Base-by-base conservation (phyloP, 78 protist genomes). In the Planoprotostelium fungivorum region DNA sequence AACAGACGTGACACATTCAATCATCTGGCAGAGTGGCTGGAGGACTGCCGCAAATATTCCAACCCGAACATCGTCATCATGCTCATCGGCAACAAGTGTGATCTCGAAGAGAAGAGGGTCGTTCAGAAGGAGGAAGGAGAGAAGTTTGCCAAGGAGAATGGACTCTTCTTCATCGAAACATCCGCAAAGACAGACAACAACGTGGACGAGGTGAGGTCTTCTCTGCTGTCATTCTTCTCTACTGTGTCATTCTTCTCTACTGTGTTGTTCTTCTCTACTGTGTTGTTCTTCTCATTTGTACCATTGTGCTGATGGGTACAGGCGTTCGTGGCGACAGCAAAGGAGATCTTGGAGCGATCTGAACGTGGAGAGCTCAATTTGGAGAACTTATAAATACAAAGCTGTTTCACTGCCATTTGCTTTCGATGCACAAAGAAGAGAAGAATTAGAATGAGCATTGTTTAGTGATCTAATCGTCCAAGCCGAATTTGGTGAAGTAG, bases 1-100 rank as follows among this genome's bases (percentile, higher is more conserved):
- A 5, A 0, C 98, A 89, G 98, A 0, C 94, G 99, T 36, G 99
- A 98, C 84, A 97, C 99, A 28, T 99, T 98, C 94, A 90, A 96
- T 89, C 97, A 98, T 87, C 93, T 99, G 25, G 84, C 97, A 29
- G 88, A 93, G 34, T 98, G 99, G 99, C 89, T 96, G 31, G 90
- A 90, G 83, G 98, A 97, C 85, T 96, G 98, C n/a, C 5, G 83
- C 29, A 87, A 88, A 34, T 87, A 89, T 89, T 92, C 94, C 25
- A n/a, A 38, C 10, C 90, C 88, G 36, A 84, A 95, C 37, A 93
- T 89, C 35, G 92, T 93, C 10, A 89, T 87, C 36, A 51, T 90
- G 95, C 88, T 92, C 31, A 89, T 92, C 39, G 95, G 95, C 36
- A 96, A 94, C 92, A 97, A 97, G 90, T 36, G 87, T 38, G 99